These are phyloP conservation scores for Torulaspora pretoriensis DNA, from an alignment of 1,139 yeast genomes.

Conservation along the genomic window DNA sequence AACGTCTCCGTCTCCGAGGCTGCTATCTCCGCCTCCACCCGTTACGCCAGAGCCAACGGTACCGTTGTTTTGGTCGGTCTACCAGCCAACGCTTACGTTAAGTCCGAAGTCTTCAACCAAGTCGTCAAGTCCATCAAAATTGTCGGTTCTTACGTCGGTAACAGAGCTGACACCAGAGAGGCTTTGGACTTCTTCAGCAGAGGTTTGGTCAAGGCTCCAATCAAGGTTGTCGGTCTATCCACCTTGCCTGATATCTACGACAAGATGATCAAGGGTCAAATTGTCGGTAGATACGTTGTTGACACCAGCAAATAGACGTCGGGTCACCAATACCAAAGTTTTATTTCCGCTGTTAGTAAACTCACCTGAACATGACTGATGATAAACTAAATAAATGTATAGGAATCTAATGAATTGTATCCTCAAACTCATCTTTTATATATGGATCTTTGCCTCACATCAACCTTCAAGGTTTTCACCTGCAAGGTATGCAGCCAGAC, in stretches of 20 bases:
- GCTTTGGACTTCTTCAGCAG: conserved; percentile 63
- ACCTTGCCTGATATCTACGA: conserved; percentile 53
- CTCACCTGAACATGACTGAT: conserved; percentile 10
- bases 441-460: neutral
- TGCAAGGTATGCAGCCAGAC: neutral
- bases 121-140: conserved; percentile 55
- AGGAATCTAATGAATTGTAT: neutral
- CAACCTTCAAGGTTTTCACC: conserved; percentile 1
- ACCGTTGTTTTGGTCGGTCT: conserved; percentile 61
- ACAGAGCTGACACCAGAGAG: conserved; percentile 68
- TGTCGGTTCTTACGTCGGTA: conserved; percentile 65
- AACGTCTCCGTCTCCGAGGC: conserved; percentile 58
- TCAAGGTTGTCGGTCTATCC: conserved; percentile 55
- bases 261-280: conserved; percentile 57
- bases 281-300: conserved; percentile 61
- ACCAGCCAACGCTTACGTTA: conserved; percentile 57
- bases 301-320: conserved; percentile 47
- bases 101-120: conserved; percentile 52
- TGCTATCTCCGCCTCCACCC: conserved; percentile 54
- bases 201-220: conserved; percentile 60
- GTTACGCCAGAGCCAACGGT: conserved; percentile 56
- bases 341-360: neutral
- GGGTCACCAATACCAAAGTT: conserved; percentile 1
- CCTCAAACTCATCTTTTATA: neutral
- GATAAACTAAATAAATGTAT: conserved; percentile 6